Percentiles rank a stretch among this genome's conserved stretches.
Conservation (phyloP, 805 yeast genomes). For the Candida argentea region DNA sequence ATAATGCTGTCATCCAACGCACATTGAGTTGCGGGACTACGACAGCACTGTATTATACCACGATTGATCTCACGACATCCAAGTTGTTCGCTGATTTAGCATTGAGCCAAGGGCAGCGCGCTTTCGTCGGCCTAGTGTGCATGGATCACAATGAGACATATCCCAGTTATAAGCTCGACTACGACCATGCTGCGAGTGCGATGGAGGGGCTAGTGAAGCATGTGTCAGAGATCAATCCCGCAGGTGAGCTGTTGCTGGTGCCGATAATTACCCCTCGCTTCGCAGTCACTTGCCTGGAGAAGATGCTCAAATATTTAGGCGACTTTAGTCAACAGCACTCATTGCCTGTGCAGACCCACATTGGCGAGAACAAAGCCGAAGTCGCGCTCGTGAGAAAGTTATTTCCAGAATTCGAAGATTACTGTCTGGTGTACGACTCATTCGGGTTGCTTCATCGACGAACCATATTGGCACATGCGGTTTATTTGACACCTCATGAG, state of each 20-base stretch:
- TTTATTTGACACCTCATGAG: slow-evolving; percentile 65
- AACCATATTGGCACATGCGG: slow-evolving; percentile 84
- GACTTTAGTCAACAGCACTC: slow-evolving; percentile 35
- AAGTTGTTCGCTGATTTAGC: slow-evolving; percentile 68
- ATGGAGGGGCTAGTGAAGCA: slow-evolving; percentile 51
- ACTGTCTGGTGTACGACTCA: slow-evolving; percentile 69
- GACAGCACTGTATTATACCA: slow-evolving; percentile 84
- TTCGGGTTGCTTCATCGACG: slow-evolving; percentile 48
- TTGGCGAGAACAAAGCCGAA: slow-evolving; percentile 74
- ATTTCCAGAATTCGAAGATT: slow-evolving; percentile 61
- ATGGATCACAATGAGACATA: slow-evolving; percentile 66
- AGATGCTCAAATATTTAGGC: slow-evolving; percentile 56
- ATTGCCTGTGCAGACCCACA: slow-evolving; percentile 79
- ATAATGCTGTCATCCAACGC: slow-evolving; percentile 53
- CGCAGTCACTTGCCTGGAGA: slow-evolving; percentile 76
- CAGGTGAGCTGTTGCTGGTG: slow-evolving; percentile 34
- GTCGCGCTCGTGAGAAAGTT: slow-evolving; percentile 59
- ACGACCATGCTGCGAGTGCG: slow-evolving; percentile 41
- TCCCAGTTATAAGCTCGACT: slow-evolving; percentile 62
- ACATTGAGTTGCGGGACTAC: slow-evolving; percentile 82
- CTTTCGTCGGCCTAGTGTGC: slow-evolving; percentile 86
- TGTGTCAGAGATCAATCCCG: slow-evolving; percentile 43
- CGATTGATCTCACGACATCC: slow-evolving; percentile 71
- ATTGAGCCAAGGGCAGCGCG: slow-evolving; percentile 65
- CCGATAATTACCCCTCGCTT: slow-evolving; percentile 90